Evolutionary conservation across 306 rosid species (phyloP).

Genomic region (Geum urbanum): DNA sequence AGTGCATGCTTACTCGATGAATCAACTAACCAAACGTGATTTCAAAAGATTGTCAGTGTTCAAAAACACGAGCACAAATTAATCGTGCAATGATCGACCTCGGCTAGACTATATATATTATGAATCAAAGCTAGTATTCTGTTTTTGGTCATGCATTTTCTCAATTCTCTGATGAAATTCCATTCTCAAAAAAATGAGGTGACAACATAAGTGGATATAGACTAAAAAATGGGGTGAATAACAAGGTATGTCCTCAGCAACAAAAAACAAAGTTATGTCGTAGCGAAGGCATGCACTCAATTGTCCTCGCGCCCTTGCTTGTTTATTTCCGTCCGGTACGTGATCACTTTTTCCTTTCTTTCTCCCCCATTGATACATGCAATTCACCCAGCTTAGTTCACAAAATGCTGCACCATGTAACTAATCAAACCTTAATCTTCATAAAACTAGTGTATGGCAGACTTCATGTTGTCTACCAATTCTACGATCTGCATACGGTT

Average conservation of each 20-base stretch:
- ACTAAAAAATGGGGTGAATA: too few relatives aligned
- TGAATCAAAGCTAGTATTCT: too few relatives aligned
- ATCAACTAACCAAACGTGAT: too few relatives aligned
- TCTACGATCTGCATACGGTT: not conserved
- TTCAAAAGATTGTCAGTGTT: too few relatives aligned
- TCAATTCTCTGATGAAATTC: too few relatives aligned
- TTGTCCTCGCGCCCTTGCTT: not conserved
- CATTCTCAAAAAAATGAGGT: not conserved
- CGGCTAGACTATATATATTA: too few relatives aligned
- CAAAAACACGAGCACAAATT: too few relatives aligned
- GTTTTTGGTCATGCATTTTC: too few relatives aligned
- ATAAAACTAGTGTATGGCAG: not conserved
- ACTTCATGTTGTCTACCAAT: not conserved
- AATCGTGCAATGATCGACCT: too few relatives aligned
- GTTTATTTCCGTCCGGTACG: not conserved
- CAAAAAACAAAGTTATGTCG: not conserved
- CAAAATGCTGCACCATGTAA: not conserved
- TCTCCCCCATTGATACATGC: not conserved
- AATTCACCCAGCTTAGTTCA: not conserved
- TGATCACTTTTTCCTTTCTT: not conserved
- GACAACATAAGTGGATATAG: not conserved
- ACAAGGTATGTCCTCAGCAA: not conserved
- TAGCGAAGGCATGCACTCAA: not conserved
- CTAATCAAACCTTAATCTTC: not conserved
- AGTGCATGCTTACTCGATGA: too few relatives aligned